Percentiles rank a stretch among this genome's conserved stretches.
Evolutionary conservation across 2,329 filamentous ascomycete genomes (phyloP).

Genomic region (Chaetomium sp.): DNA sequence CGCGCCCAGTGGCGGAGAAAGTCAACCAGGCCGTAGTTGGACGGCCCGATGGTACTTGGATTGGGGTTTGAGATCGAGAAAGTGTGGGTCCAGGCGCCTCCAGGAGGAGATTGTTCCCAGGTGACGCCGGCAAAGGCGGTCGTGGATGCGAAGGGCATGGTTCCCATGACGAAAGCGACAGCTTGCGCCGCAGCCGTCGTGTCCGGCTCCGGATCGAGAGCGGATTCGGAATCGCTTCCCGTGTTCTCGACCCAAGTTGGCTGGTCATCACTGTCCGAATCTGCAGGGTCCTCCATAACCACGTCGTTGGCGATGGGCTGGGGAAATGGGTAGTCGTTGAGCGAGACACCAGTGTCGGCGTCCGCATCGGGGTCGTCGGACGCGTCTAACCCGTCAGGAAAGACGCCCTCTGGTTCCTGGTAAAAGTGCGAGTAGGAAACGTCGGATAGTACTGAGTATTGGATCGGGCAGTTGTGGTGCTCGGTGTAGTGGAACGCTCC

Average conservation of each 20-base stretch:
- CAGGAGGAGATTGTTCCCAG: background rate
- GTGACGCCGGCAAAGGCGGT: background rate
- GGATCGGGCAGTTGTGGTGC: background rate
- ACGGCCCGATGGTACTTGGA: constrained; percentile 36
- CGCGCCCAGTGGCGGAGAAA: constrained; percentile 47
- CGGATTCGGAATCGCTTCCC: background rate
- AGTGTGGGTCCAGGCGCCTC: constrained; percentile 23
- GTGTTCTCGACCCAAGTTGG: background rate
- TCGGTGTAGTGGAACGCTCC: constrained; percentile 2
- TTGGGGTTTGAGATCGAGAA: constrained; percentile 30
- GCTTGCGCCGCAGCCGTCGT: constrained; percentile 3
- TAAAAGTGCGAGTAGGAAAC: constrained; percentile 7
- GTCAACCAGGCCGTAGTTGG: constrained; percentile 43
- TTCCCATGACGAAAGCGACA: background rate
- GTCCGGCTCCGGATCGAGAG: background rate
- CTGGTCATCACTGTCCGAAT: constrained; percentile 4
- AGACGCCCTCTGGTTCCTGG: constrained; percentile 14
- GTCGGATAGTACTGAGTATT: background rate
- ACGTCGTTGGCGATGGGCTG: constrained; percentile 21
- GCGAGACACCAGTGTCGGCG: constrained; percentile 20
- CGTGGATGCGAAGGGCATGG: background rate
- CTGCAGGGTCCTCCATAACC: constrained; percentile 17
- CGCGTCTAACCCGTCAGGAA: constrained; percentile 22
- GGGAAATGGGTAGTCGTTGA: constrained; percentile 18
- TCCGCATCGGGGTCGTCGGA: constrained; percentile 20